Conservation (phyloP, 768 basidiomycete species). For the Myochromella boudieri region DNA sequence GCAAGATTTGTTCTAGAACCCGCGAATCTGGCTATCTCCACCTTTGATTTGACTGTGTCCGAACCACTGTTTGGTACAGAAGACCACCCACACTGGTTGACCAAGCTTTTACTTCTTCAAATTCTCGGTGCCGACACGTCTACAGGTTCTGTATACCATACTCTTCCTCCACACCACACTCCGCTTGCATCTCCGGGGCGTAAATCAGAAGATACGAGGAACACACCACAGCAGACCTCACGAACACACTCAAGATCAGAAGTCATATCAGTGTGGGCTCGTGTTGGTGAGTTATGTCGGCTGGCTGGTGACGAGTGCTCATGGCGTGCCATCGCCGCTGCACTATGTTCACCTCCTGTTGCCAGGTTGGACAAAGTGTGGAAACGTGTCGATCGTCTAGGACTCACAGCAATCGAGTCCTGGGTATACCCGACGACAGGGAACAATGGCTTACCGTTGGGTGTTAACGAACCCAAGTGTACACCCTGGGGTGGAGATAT, state of each 20-base stretch:
- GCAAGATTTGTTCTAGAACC: constrained; percentile 40
- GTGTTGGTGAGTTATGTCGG: constrained; percentile 72
- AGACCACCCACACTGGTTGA: constrained; percentile 79
- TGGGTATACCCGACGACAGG: constrained; percentile 53
- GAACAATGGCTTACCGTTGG: constrained; percentile 27
- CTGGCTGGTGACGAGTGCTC: constrained; percentile 76
- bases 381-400: constrained; percentile 67
- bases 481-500: constrained; percentile 74
- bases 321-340: constrained; percentile 73
- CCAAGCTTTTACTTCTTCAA: constrained; percentile 68
- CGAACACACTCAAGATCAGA: constrained; percentile 73
- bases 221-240: constrained; percentile 36
- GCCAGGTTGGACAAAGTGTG: constrained; percentile 79
- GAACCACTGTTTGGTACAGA: constrained; percentile 64
- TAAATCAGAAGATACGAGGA: constrained; percentile 32
- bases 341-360: constrained; percentile 71
- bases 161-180: not conserved
- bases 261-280: constrained; percentile 70
- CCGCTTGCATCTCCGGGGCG: constrained; percentile 23
- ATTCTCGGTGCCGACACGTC: constrained; percentile 63
- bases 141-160: constrained; percentile 20
- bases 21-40: constrained; percentile 21
- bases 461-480: constrained; percentile 43
- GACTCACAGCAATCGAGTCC: constrained; percentile 56
- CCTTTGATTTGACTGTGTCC: constrained; percentile 15